Evolutionary conservation across 2,329 filamentous ascomycete genomes (phyloP).

Genomic region (Paraphoma sp.): DNA sequence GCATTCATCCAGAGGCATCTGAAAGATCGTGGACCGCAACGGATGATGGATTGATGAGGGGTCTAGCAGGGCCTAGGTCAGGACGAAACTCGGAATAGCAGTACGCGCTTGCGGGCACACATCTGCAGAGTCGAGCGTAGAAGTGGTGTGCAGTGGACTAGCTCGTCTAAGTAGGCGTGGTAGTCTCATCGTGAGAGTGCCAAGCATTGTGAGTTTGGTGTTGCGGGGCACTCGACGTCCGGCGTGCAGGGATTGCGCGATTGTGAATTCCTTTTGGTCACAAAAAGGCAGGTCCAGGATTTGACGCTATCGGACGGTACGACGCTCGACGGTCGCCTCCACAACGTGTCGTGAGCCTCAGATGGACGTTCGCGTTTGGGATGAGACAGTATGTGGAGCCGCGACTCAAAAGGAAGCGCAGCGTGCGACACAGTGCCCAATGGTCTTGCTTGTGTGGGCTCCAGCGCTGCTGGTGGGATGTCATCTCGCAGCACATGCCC

Average conservation of each 20-base stretch:
- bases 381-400: neutral
- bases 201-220: constrained; percentile 29
- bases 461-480: constrained; percentile 11
- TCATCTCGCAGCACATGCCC: constrained; percentile 26
- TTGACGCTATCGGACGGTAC: constrained; percentile 1
- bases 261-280: constrained; percentile 20
- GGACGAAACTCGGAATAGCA: neutral
- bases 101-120: neutral
- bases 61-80: neutral
- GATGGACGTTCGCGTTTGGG: neutral
- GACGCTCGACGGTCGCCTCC: neutral
- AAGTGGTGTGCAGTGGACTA: neutral
- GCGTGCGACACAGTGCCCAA: constrained; percentile 4
- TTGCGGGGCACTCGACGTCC: constrained; percentile 34
- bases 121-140: neutral
- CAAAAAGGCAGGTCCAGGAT: constrained; percentile 38
- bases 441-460: constrained; percentile 1
- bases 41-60: neutral
- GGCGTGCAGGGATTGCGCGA: constrained; percentile 24
- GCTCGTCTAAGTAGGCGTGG: constrained; percentile 1
- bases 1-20: constrained; percentile 6
- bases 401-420: constrained; percentile 7
- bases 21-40: neutral
- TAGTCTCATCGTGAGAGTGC: constrained; percentile 19
- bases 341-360: constrained; percentile 2